Evolutionary conservation across 768 basidiomycete species (phyloP).

Genomic region (Lactifluus piperatus): DNA sequence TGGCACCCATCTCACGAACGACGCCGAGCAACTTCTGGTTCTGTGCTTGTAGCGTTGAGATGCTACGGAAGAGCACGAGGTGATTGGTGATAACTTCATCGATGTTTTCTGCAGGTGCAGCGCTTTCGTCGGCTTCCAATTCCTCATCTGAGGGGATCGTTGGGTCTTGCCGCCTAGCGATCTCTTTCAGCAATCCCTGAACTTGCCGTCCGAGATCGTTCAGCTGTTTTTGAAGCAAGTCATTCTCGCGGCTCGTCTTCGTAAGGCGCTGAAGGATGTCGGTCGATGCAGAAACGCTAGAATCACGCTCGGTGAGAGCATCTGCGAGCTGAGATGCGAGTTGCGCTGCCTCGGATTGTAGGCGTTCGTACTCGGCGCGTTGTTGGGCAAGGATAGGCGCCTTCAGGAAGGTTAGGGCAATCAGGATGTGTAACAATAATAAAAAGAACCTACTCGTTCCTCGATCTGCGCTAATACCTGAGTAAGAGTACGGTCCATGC

Average conservation of each 20-base stretch:
- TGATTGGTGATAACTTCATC: conserved; percentile 82
- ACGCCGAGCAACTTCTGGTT: conserved; percentile 85
- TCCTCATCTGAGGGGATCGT: conserved; percentile 68
- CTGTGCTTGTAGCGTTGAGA: conserved; percentile 78
- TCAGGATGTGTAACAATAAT: neutral
- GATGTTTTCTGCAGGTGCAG: conserved; percentile 44
- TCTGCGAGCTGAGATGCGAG: conserved; percentile 73
- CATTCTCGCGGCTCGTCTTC: conserved; percentile 19
- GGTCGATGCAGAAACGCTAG: conserved; percentile 42
- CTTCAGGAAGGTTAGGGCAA: conserved; percentile 32
- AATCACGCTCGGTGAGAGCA: conserved; percentile 69
- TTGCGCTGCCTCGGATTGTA: conserved; percentile 70
- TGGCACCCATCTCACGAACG: conserved; percentile 69
- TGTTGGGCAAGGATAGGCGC: conserved; percentile 89
- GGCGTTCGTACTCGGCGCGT: conserved; percentile 78
- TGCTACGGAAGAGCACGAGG: conserved; percentile 77
- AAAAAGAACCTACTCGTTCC: conserved; percentile 55
- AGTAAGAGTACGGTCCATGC: conserved; percentile 74
- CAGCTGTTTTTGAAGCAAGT: conserved; percentile 16
- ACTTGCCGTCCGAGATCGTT: conserved; percentile 46
- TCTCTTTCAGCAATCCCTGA: conserved; percentile 65
- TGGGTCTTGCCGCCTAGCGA: conserved; percentile 78
- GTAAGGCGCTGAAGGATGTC: conserved; percentile 35
- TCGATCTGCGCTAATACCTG: conserved; percentile 84
- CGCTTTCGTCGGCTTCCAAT: conserved; percentile 35